A percentile compares a stretch with the other conserved stretches of the same genome.
Conservation (phyloP, 2,329 filamentous ascomycete species). For the Xylariaceae sp. region DNA sequence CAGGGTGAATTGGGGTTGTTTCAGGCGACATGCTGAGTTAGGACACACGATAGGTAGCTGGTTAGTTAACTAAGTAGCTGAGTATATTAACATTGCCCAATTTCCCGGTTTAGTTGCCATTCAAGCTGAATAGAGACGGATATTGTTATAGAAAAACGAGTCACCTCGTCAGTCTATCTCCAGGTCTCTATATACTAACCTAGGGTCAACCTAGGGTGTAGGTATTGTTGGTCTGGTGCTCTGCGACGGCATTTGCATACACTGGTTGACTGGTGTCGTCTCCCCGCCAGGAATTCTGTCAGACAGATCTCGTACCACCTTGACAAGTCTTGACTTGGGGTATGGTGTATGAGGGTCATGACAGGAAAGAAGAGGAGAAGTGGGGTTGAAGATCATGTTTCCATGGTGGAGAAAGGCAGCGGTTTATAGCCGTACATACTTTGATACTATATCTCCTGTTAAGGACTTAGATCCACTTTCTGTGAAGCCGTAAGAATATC, state of each 20-base stretch:
- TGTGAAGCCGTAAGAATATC: background rate
- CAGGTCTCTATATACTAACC: background rate
- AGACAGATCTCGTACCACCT: background rate
- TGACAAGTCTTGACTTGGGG: background rate
- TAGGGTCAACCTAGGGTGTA: background rate
- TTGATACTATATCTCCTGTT: background rate
- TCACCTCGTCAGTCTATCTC: too few relatives aligned
- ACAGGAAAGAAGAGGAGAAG: background rate
- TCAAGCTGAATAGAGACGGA: background rate
- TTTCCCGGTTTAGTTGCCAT: background rate
- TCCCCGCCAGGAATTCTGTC: background rate
- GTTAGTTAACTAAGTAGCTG: background rate
- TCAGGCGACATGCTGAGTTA: background rate
- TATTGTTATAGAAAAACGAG: background rate
- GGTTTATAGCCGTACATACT: too few relatives aligned
- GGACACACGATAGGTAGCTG: background rate
- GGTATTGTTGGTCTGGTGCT: background rate
- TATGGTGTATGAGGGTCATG: too few relatives aligned
- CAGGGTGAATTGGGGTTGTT: background rate
- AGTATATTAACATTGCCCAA: background rate
- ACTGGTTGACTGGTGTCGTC: too few relatives aligned
- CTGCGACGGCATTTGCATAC: background rate
- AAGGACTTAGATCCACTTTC: background rate
- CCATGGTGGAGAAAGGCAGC: background rate
- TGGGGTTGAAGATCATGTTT: background rate